phyloP scores from a whole-genome alignment of 2,329 filamentous ascomycete genomes.

The Teratosphaeria zuluensis region DNA sequence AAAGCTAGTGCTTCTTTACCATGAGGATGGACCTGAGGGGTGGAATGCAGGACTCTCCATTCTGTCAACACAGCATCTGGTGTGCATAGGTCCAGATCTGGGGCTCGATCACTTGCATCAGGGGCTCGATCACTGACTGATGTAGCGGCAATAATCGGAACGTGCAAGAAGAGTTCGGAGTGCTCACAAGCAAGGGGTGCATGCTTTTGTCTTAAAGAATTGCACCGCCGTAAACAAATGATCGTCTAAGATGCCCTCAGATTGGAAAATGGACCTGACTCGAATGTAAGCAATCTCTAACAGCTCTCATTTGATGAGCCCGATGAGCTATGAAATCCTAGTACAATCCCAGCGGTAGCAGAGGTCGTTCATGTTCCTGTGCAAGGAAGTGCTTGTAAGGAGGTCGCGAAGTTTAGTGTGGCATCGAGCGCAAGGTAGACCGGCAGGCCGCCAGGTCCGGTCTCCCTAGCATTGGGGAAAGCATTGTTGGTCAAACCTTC shows the following conservation, averaged over 20 bases:
- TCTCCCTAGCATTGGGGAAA: background rate
- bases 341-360: too few relatives aligned
- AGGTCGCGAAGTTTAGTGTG: background rate
- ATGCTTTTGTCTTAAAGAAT: background rate
- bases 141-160: background rate
- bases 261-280: too few relatives aligned
- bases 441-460: background rate
- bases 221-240: background rate
- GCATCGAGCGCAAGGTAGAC: background rate
- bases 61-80: slow-evolving; percentile 15
- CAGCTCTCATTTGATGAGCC: too few relatives aligned
- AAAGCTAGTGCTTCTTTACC: slow-evolving; percentile 4
- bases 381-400: background rate
- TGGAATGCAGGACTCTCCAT: slow-evolving; percentile 18
- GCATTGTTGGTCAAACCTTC: background rate
- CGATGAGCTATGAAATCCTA: too few relatives aligned
- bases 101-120: slow-evolving; percentile 1
- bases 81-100: background rate
- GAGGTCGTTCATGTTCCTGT: background rate
- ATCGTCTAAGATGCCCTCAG: background rate
- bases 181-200: background rate
- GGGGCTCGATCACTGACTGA: background rate
- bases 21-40: slow-evolving; percentile 16
- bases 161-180: background rate
- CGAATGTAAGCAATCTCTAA: background rate